Base-by-base conservation (phyloP, 306 rosid genomes). In the Quercus suber region DNA sequence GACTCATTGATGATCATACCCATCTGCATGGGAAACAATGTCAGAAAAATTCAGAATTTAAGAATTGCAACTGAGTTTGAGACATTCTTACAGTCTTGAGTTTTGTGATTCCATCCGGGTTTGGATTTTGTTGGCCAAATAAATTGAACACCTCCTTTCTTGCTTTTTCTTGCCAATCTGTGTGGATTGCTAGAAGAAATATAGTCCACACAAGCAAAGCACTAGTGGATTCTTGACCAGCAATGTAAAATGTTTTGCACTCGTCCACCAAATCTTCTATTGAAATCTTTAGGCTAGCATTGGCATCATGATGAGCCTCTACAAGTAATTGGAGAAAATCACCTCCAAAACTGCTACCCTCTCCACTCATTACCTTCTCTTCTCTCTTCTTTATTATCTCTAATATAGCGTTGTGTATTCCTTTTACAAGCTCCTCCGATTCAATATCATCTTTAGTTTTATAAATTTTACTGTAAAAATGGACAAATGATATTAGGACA, bases 141-240 rank as follows among this genome's bases (percentile, higher is more conserved):
- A 41, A 41, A 41, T 41, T 41, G 49, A 41, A 3, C 49, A 41
- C 49, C 12, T 83, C 83, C 37, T 70, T 79, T 75, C 86, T 75
- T 70, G 83, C 83, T 51, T 75, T 55, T 28, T 69, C 83, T 79
- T 83, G 86, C 86, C 86, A 83, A 19, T 83, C 83, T 12, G 78
- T 33, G 35, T 83, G 78, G 21, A 60, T 35, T 55, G 83, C 83
- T 69, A 83, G 74, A 30, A 83, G 83, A 35, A 35, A 65, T 10
- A 76, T 53, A 67, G 80, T 52, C 83, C 86, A 83, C 12, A 68
- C 73, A 23, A 83, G 84, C 79, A 76, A 49, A 57, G 68, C 58
- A 13, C 73, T 73, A n/a, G 79, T 67, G 67, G 84, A 79, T 80
- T 84, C 87, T 73, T 84, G 84, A 5, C 82, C 74, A 8, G 77